Conservation (phyloP, 108 stramenopile species). For the Cyclotella kingstonii region DNA sequence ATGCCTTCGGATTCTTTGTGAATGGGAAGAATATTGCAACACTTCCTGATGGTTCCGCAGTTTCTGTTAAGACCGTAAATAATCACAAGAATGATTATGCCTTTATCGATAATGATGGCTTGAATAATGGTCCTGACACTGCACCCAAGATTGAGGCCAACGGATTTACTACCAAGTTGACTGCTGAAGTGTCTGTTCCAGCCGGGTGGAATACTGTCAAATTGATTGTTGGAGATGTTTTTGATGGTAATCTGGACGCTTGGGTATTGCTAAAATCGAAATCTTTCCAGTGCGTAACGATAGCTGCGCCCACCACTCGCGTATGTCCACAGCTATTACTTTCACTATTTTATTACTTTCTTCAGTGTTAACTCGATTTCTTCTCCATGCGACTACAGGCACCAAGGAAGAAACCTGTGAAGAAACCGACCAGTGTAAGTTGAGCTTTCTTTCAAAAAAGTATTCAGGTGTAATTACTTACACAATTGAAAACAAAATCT, state of each 20-base stretch:
- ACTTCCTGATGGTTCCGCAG: conserved; percentile 3
- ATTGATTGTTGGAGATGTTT: conserved; percentile 14
- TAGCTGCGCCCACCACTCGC: no score
- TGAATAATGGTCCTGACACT: no score
- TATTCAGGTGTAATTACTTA: no score
- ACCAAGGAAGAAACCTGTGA: no score
- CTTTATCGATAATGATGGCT: conserved; percentile 8
- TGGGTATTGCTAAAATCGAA: conserved; percentile 4
- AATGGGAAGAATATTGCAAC: conserved; percentile 20
- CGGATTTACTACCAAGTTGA: conserved; percentile 7
- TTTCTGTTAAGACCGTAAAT: conserved; percentile 17
- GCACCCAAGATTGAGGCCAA: conserved; percentile 1
- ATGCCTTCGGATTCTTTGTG: conserved; percentile 23
- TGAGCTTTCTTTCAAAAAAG: no score
- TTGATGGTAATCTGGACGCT: conserved; percentile 4
- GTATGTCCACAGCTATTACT: no score
- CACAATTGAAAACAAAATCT: no score
- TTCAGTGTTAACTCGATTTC: no score
- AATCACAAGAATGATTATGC: background rate
- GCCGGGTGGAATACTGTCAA: conserved; percentile 9
- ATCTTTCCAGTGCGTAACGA: background rate
- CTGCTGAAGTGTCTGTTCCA: background rate
- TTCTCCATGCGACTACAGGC: no score
- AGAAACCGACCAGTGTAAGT: no score
- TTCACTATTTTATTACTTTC: no score